These are phyloP conservation scores for Colletotrichum sp. DNA, from an alignment of 2,329 filamentous ascomycete genomes.

Conservation along the genomic window DNA sequence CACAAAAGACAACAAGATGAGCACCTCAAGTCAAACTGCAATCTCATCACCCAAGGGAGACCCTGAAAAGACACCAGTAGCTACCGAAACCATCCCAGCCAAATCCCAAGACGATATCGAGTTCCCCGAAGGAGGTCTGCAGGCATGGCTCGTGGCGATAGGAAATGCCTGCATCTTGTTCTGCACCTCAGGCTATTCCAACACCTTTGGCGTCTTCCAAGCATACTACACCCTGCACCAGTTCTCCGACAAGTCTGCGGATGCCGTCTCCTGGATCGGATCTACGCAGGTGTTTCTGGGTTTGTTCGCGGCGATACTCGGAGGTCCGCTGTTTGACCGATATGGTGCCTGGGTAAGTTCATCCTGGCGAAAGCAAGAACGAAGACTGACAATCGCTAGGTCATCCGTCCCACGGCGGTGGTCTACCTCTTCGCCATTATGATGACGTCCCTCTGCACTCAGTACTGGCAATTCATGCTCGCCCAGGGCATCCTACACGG, in stretches of 20 bases:
- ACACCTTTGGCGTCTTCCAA: conserved; percentile 50
- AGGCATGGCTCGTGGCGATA: conserved; percentile 45
- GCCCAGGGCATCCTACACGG: conserved; percentile 52
- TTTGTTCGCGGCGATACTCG: conserved; percentile 37
- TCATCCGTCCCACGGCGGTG: conserved; percentile 10
- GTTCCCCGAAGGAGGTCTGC: conserved; percentile 35
- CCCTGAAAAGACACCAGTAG: not conserved
- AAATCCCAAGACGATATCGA: not conserved
- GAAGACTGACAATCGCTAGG: not conserved
- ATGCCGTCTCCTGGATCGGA: conserved; percentile 48
- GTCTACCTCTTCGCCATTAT: conserved; percentile 43
- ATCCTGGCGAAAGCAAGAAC: not conserved
- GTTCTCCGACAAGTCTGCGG: conserved; percentile 31
- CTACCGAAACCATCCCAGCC: not conserved
- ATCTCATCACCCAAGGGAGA: not conserved
- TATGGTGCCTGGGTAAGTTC: conserved; percentile 39
- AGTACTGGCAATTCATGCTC: conserved; percentile 59
- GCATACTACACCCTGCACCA: conserved; percentile 46
- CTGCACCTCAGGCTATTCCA: conserved; percentile 43
- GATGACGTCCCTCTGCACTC: conserved; percentile 46
- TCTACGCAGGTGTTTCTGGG: conserved; percentile 40
- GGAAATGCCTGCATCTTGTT: conserved; percentile 41
- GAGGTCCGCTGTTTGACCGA: conserved; percentile 46
- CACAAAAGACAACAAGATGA: not conserved
- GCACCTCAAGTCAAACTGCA: not conserved